Percentiles rank a stretch among this genome's conserved stretches.
Evolutionary conservation across 129 eudicot species (phyloP).

Genomic region (Lonicera japonica): DNA sequence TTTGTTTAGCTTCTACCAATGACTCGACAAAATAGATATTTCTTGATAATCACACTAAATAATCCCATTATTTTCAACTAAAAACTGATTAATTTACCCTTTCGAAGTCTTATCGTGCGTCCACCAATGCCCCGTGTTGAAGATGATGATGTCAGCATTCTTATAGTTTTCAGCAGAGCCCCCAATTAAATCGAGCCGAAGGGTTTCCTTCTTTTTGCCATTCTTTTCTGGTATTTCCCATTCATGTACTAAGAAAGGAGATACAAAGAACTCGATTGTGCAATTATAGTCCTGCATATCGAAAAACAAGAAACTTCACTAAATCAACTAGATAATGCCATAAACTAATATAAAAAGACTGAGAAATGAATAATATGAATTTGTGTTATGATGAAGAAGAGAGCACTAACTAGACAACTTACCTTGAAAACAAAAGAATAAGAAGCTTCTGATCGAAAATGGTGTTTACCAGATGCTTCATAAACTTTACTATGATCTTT

Average conservation of each 20-base stretch:
- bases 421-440: conserved; percentile 70
- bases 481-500: conserved; percentile 61
- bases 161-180: conserved; percentile 44
- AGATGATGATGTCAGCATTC: conserved; percentile 41
- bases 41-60: conserved; percentile 2
- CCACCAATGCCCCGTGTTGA: conserved; percentile 70
- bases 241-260: conserved; percentile 53
- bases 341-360: background rate
- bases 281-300: conserved; percentile 47
- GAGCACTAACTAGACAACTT: conserved; percentile 8
- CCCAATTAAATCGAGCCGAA: conserved; percentile 50
- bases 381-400: background rate
- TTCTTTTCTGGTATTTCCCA: conserved; percentile 35
- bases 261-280: conserved; percentile 48
- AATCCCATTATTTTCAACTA: conserved; percentile 8
- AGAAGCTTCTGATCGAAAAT: conserved; percentile 64
- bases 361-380: background rate
- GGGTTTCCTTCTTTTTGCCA: conserved; percentile 45
- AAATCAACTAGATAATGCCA: background rate
- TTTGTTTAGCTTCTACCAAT: background rate
- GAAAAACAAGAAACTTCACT: background rate
- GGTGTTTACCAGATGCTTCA: conserved; percentile 65
- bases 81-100: conserved; percentile 30
- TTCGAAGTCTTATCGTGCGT: conserved; percentile 52
- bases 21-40: background rate